Conservation (phyloP, 2,329 filamentous ascomycete genomes). For the Colletotrichum eleusines region DNA sequence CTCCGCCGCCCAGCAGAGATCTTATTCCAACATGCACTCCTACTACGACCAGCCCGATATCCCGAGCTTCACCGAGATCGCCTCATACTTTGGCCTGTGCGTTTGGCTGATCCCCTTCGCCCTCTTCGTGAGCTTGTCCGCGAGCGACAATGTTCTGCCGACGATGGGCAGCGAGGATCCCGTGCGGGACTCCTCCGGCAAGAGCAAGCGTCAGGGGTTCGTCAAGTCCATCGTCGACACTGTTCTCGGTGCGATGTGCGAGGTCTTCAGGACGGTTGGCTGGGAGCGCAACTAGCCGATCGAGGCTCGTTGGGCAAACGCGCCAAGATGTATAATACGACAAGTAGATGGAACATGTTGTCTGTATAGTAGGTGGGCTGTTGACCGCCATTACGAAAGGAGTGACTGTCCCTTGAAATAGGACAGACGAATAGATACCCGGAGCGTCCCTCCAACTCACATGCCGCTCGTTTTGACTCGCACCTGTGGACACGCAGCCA, state of each 20-base stretch:
- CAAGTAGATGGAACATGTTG: conserved; percentile 16
- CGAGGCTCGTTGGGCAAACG: background rate
- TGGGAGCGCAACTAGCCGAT: conserved; percentile 42
- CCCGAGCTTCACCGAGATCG: conserved; percentile 92
- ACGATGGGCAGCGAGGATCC: conserved; percentile 85
- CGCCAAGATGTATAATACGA: background rate
- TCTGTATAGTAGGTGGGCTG: conserved; percentile 1
- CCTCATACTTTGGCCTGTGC: conserved; percentile 94
- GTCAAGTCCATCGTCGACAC: conserved; percentile 74
- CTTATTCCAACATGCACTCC: conserved; percentile 69
- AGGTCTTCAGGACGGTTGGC: conserved; percentile 48
- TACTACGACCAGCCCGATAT: conserved; percentile 73
- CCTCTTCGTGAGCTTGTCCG: conserved; percentile 92
- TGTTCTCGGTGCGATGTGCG: conserved; percentile 64
- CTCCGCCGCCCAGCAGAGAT: conserved; percentile 70
- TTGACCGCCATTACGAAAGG: background rate
- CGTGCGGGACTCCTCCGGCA: conserved; percentile 58
- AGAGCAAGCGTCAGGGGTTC: conserved; percentile 71
- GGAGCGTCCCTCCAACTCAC: background rate
- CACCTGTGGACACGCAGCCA: too few species aligned
- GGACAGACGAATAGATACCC: conserved; percentile 18
- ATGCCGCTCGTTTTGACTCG: background rate
- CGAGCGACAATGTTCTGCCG: conserved; percentile 93
- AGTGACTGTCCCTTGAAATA: background rate
- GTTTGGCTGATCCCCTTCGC: conserved; percentile 98